Evolutionary conservation across 208 protist genomes (phyloP), one percentile per base, ranked within the genome.

Genomic region (Phytomonas francai): DNA sequence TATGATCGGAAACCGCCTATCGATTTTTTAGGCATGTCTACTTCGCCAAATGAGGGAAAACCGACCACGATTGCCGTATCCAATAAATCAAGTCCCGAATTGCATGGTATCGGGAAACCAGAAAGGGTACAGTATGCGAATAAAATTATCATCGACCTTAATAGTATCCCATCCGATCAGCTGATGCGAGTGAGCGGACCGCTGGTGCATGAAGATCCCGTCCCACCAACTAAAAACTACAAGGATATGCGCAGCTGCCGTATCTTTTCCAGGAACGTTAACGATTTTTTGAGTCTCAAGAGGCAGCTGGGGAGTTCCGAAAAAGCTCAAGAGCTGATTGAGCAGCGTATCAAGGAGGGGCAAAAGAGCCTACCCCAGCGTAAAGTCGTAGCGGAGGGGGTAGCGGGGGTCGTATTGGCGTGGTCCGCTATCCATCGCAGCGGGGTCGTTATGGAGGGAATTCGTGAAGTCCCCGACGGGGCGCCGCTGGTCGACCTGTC

Each of bases 381-480:
- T 14, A 80, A 72, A 25, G 82, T 95, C 31, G 63, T 93, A 5
- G 70, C 72, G 0, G 65, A 56, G 27, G 49, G 64, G 22, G 68
- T 74, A 27, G 60, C 28, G 12, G 86, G 88, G 27, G 63, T 86
- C 22, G 73, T 96, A 27, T 57, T 88, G 19, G 84, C 81, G 30
- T 93, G 88, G 88, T 92, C 88, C 9, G 63, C 77, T 25, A 76
- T 92, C 16, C 80, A 93, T 69, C 88, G 86, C 69, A 93, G 82
- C 70, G 91, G 91, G 3, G 80, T 88, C 30, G 68, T 93, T 33
- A 65, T 83, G 29, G 79, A 84, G 42, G 80, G 72, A 25, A 39
- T 30, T 49, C 72, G 69, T 19, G 71, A 74, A 9, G 63, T 74
- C 22, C 27, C 62, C 8, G 68, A 74, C 6, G 68, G 63, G 36